These are phyloP conservation scores for Rhizoctonia solani DNA, from an alignment of 1,284 basidiomycete genomes.

Conservation along the genomic window DNA sequence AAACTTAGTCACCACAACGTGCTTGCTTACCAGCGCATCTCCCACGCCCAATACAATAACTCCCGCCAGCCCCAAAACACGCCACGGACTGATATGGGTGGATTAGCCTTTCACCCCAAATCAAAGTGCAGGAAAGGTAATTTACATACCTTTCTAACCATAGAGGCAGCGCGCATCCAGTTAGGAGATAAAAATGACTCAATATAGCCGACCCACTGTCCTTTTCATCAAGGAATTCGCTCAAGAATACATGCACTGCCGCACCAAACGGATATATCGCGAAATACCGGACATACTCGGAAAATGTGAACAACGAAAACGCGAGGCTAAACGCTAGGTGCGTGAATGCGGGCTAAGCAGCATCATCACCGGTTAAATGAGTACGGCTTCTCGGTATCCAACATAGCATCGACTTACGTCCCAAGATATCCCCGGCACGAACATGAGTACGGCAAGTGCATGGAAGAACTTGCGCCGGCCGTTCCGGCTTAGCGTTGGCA, in stretches of 20 bases:
- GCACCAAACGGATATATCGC: constrained; percentile 97
- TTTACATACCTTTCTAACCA: constrained; percentile 90
- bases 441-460: constrained; percentile 92
- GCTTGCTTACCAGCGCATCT: constrained; percentile 77
- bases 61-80: constrained; percentile 83
- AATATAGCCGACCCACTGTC: constrained; percentile 96
- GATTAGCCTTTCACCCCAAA: not conserved
- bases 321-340: constrained; percentile 93
- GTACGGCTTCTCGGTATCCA: constrained; percentile 28
- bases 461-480: constrained; percentile 98
- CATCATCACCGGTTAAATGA: constrained; percentile 35
- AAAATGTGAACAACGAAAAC: constrained; percentile 92
- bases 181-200: constrained; percentile 95
- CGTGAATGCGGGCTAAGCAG: constrained; percentile 87
- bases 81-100: constrained; percentile 57
- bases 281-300: constrained; percentile 96
- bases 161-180: constrained; percentile 89
- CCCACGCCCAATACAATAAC: constrained; percentile 90
- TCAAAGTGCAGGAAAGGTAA: not conserved
- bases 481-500: constrained; percentile 89
- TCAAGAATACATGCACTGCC: constrained; percentile 92
- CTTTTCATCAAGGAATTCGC: constrained; percentile 95
- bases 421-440: constrained; percentile 87
- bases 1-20: not conserved
- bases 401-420: constrained; percentile 67